Base-by-base conservation (phyloP, 768 basidiomycete genomes). In the Auricularia auricula-judae region DNA sequence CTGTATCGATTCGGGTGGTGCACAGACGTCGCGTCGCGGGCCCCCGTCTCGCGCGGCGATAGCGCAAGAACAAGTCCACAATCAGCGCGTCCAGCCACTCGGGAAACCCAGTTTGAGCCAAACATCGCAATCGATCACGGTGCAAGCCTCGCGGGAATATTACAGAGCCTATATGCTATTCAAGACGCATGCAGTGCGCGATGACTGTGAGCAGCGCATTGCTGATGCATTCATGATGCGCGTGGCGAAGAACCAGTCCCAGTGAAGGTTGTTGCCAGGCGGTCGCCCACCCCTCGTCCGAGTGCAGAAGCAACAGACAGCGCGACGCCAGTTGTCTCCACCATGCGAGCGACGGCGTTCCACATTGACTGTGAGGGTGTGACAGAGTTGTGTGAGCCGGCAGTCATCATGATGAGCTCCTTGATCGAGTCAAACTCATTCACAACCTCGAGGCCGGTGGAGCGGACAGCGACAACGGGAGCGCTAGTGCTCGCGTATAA, bases 391-490 rank as follows among this genome's bases (percentile, higher is more conserved):
- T 64, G 39, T 0, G 81, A 81, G 3, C 88, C 95, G 10, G 90
- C 95, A 14, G 81, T 78, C 71, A 86, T 81, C 90, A 98, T 93
- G 16, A 99, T 72, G 1, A 87, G 84, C 16, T 84, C 82, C 76
- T 98, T 98, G 66, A 98, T 68, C 0, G 84, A 78, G 65, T 89
- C 87, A 16, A 97, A 75, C 74, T 98, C 94, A 70, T 98, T 97
- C 54, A 98, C 69, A 11, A 97, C 85, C 70, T 98, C 96, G 21
- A 98, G 72, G 1, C 97, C 97, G 16, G 87, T 82, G 0, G 89
- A 89, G 63, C 96, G 84, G 2, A 86, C 86, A 91, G 91, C 93
- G 18, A 97, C 93, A 12, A 94, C 71, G 1, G 87, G 85, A 33
- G 79, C 82, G 39, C 77, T 76, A 53, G 86, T 84, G 3, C 82